A percentile compares a stretch with the other conserved stretches of the same genome.
phyloP scores from a whole-genome alignment of 305 asterid genomes.

The Ajuga reptans region DNA sequence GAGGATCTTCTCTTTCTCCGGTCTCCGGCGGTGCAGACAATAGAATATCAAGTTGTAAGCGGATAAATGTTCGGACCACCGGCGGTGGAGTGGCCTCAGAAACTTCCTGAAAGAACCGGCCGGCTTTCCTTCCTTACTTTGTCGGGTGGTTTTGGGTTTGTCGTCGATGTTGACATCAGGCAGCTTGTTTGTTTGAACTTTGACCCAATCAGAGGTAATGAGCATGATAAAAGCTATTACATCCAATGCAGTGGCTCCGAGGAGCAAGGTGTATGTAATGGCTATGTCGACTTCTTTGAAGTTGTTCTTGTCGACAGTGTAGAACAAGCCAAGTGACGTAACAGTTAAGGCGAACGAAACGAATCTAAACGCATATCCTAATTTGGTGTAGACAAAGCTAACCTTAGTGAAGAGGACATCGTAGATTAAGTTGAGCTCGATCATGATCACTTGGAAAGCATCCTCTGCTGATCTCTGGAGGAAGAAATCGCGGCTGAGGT shows the following conservation, averaged over 20 bases:
- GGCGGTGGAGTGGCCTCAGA: slow-evolving; percentile 13
- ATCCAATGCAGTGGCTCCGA: slow-evolving; percentile 41
- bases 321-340: slow-evolving; percentile 33
- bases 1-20: slow-evolving; percentile 14
- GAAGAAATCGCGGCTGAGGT: slow-evolving; percentile 34
- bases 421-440: slow-evolving; percentile 49
- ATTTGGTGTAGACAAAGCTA: slow-evolving; percentile 21
- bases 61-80: slow-evolving; percentile 35
- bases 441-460: slow-evolving; percentile 39
- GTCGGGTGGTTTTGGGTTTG: not conserved
- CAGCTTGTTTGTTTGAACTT: not conserved
- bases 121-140: not conserved
- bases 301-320: slow-evolving; percentile 16
- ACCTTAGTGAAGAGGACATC: slow-evolving; percentile 45
- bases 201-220: slow-evolving; percentile 34
- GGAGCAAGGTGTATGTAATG: slow-evolving; percentile 39
- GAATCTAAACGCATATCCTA: slow-evolving; percentile 26
- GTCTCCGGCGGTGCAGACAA: slow-evolving; percentile 21
- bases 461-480: slow-evolving; percentile 27
- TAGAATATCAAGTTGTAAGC: slow-evolving; percentile 32
- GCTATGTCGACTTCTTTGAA: slow-evolving; percentile 19
- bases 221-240: slow-evolving; percentile 30
- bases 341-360: slow-evolving; percentile 25
- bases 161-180: slow-evolving; percentile 26
- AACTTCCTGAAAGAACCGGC: not conserved